Evolutionary conservation across 164 flowering plant species (phyloP).

Genomic region (Dillenia suffruticosa): DNA sequence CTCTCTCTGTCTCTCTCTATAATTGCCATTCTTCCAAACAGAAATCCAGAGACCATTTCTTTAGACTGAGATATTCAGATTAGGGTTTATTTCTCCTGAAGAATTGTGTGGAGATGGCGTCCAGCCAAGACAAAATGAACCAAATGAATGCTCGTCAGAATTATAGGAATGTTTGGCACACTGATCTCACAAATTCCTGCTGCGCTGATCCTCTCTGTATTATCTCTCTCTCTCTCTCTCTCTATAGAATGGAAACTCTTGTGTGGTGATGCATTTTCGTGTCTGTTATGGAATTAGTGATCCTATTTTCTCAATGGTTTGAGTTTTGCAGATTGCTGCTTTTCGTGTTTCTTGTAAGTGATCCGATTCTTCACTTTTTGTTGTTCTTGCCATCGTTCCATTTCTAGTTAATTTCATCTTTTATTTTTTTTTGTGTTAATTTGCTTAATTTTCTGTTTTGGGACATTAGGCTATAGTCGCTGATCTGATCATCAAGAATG

Average conservation of each 20-base stretch:
- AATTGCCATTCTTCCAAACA: too few relatives aligned
- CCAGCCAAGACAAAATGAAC: conserved; percentile 5
- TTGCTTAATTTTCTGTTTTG: not conserved
- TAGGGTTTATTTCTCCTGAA: too few relatives aligned
- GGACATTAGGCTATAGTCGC: not conserved
- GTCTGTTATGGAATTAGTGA: too few relatives aligned
- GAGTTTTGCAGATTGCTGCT: conserved; percentile 43
- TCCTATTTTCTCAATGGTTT: not conserved
- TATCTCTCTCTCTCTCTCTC: not conserved
- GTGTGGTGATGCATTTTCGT: too few relatives aligned
- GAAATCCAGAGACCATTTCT: too few relatives aligned
- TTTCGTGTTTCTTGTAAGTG: conserved; percentile 36
- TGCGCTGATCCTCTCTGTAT: conserved; percentile 18
- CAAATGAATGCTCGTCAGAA: conserved; percentile 16
- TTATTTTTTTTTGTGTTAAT: not conserved
- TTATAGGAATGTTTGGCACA: conserved; percentile 19
- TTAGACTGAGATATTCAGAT: too few relatives aligned
- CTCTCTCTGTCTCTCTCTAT: too few relatives aligned
- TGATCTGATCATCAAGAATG: conserved; percentile 5
- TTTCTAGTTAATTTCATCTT: conserved; percentile 11
- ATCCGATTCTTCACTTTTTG: conserved; percentile 13
- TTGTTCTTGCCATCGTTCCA: conserved; percentile 13
- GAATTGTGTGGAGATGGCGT: conserved; percentile 1
- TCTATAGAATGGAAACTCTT: not conserved
- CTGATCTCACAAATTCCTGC: conserved; percentile 15